These are phyloP conservation scores for Arthrobotrys pseudoclavata DNA, from an alignment of 2,329 filamentous ascomycete species.

Conservation along the genomic window DNA sequence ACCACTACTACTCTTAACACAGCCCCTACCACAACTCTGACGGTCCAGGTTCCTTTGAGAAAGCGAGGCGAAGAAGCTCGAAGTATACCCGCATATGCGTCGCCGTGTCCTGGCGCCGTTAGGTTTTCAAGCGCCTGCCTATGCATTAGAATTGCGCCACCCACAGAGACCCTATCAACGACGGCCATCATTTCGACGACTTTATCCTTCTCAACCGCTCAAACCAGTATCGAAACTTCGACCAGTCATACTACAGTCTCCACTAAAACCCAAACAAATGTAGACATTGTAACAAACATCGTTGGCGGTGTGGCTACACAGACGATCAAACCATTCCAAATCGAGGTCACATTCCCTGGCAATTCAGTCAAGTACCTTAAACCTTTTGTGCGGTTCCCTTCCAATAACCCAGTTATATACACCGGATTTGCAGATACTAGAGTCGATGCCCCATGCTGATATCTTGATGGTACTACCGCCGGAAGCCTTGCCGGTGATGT, in stretches of 20 bases:
- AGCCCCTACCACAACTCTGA: constrained; percentile 18
- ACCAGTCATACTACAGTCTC: constrained; percentile 13
- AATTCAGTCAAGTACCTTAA: constrained; percentile 17
- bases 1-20: constrained; percentile 3
- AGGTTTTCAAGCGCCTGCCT: constrained; percentile 30
- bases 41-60: constrained; percentile 1
- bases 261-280: constrained; percentile 23
- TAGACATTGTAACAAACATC: constrained; percentile 7
- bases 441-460: constrained; percentile 9
- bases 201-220: constrained; percentile 20
- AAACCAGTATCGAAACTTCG: constrained; percentile 24
- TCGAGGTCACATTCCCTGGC: background rate
- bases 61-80: constrained; percentile 4
- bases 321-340: constrained; percentile 38
- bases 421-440: constrained; percentile 10
- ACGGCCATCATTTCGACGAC: constrained; percentile 35
- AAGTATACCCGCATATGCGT: constrained; percentile 22
- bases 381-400: constrained; percentile 6
- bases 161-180: constrained; percentile 34
- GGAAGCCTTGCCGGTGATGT: background rate
- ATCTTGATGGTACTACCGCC: constrained; percentile 34
- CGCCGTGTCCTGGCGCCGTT: constrained; percentile 27
- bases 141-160: constrained; percentile 21
- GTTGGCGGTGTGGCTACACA: constrained; percentile 22
- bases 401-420: background rate